These are phyloP conservation scores for Bjerkandera adusta DNA, from an alignment of 1,284 basidiomycete species.

Conservation along the genomic window DNA sequence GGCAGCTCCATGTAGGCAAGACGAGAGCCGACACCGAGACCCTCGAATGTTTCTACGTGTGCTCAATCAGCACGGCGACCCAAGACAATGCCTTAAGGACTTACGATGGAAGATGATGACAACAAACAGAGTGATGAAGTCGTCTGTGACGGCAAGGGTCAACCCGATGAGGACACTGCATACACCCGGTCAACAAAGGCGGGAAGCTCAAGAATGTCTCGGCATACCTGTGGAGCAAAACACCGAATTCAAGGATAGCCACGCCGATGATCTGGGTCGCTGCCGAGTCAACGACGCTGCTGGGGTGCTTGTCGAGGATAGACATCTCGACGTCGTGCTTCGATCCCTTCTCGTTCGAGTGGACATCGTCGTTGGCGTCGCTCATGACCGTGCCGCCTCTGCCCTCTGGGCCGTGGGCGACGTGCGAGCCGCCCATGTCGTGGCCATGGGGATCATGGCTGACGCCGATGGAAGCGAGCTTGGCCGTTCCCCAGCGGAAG, in stretches of 20 bases:
- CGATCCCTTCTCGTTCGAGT: background rate
- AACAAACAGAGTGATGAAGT: conserved; percentile 85
- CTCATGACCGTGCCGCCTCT: background rate
- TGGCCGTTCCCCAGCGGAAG: conserved; percentile 76
- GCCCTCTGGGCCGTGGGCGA: conserved; percentile 68
- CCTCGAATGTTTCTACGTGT: conserved; percentile 83
- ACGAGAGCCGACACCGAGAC: conserved; percentile 86
- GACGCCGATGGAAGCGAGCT: conserved; percentile 53
- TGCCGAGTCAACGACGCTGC: conserved; percentile 36
- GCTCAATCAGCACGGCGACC: conserved; percentile 1
- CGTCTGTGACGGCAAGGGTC: conserved; percentile 83
- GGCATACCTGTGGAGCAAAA: conserved; percentile 75
- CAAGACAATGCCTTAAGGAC: conserved; percentile 18
- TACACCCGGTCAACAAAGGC: background rate
- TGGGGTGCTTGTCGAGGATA: background rate
- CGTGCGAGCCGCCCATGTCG: conserved; percentile 64
- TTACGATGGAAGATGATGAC: conserved; percentile 90
- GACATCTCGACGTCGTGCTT: background rate
- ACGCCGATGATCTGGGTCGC: conserved; percentile 83
- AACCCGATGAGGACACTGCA: conserved; percentile 83
- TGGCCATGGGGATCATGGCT: conserved; percentile 66
- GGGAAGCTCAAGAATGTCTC: background rate
- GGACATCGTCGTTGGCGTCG: background rate
- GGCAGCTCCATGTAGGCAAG: conserved; percentile 76
- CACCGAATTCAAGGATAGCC: conserved; percentile 89